Evolutionary conservation across 2,329 filamentous ascomycete species (phyloP), one percentile per base, ranked within the genome.

Genomic region (Penicillium sp.): DNA sequence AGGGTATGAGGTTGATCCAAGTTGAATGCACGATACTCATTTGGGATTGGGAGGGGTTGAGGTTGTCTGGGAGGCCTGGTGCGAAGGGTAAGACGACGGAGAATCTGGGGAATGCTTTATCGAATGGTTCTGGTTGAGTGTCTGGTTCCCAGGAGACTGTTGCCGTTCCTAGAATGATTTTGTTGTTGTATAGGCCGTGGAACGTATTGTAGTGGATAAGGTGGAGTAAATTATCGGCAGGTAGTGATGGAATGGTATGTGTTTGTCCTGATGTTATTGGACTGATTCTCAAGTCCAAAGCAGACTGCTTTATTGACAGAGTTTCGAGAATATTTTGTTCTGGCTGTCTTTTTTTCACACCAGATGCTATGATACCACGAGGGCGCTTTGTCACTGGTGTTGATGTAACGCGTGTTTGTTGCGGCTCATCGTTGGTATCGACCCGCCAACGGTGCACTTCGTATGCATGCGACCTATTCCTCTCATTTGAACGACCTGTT

Each of bases 1-100:
- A 65, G 0, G 70, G 70, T 7, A 72, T 37, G 1, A 65, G 19
- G 40, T 68, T 64, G 28, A 71, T 66, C 64, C 66, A 72, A 0
- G 61, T 59, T 1, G 62, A 59, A 54, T 72, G 69, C 9, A 51
- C n/a, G 3, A 63, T 17, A 8, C 17, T 45, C 42, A 19, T 42
- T 12, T 42, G 38, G 17, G 38, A 42, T 42, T 42, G 17, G 4
- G 38, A 42, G 19, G 38, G 38, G n/a, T 5, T 19, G 8, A 42
- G 38, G 10, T 19, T 42, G 38, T 17, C 19, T 22, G 38, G 38
- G 8, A 42, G 38, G n/a, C 38, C 38, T 7, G 38, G 38, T 17
- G 38, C 38, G n/a, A 42, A 19, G 17, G 38, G 38, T 9, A 42
- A 19, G 2, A 42, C 38, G 38, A 42, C n/a, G 9, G 38, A 42